phyloP scores from a whole-genome alignment of 2,329 filamentous ascomycete species.

The Hortaea sp. region DNA sequence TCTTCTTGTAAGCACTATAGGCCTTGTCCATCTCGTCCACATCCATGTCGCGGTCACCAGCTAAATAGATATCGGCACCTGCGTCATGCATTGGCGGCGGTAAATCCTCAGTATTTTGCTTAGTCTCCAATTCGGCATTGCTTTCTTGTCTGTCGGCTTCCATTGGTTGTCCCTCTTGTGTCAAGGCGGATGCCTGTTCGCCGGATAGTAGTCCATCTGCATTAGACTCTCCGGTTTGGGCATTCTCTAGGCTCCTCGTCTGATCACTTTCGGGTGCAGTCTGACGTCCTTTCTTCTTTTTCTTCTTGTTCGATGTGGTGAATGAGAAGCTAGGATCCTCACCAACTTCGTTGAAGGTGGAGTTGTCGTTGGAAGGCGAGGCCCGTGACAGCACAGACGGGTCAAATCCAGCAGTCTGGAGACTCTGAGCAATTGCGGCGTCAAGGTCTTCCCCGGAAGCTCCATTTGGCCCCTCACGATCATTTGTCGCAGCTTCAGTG shows the following conservation, averaged over 20 bases:
- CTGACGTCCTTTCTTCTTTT: conserved; percentile 37
- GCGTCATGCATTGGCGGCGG: not conserved
- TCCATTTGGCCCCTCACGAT: not conserved
- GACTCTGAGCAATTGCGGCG: conserved; percentile 26
- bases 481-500: not conserved
- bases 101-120: not conserved
- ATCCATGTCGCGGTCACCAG: conserved; percentile 19
- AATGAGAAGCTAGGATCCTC: conserved; percentile 23
- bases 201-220: not conserved
- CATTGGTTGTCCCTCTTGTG: not conserved
- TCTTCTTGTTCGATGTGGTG: conserved; percentile 23
- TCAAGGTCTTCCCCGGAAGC: conserved; percentile 20
- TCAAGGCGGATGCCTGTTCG: not conserved
- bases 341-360: conserved; percentile 8
- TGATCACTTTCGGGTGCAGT: not conserved
- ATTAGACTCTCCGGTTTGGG: not conserved
- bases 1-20: conserved; percentile 25
- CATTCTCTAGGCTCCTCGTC: not conserved
- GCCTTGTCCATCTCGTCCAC: conserved; percentile 26
- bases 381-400: conserved; percentile 27
- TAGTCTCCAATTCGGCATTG: not conserved
- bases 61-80: conserved; percentile 1
- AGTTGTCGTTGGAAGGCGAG: conserved; percentile 21
- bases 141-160: not conserved
- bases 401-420: conserved; percentile 26